Percentiles rank a stretch among this genome's conserved stretches.
phyloP scores from a whole-genome alignment of 2,329 filamentous ascomycete genomes.

The Harringtonia lauricola region DNA sequence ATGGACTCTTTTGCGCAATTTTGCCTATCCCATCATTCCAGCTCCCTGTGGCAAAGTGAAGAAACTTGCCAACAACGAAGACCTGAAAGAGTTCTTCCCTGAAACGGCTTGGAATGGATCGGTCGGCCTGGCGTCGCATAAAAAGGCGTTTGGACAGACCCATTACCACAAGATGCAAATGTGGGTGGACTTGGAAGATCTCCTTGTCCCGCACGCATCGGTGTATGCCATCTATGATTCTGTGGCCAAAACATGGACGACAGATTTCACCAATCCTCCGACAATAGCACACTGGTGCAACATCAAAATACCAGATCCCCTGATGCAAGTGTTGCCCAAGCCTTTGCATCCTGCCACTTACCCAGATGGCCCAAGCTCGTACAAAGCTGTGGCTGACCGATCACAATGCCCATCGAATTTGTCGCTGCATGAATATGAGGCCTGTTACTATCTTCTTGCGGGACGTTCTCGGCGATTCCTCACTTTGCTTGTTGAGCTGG shows the following conservation, averaged over 20 bases:
- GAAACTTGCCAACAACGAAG: conserved; percentile 4
- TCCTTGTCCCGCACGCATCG: conserved; percentile 35
- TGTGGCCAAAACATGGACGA: conserved; percentile 25
- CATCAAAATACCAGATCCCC: conserved; percentile 19
- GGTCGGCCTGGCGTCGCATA: conserved; percentile 3
- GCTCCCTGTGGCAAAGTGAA: neutral
- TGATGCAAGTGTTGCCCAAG: conserved; percentile 23
- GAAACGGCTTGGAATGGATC: neutral
- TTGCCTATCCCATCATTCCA: conserved; percentile 14
- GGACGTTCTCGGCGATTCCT: conserved; percentile 37
- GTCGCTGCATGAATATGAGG: conserved; percentile 39
- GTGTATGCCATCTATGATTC: conserved; percentile 36
- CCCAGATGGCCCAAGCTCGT: conserved; percentile 35
- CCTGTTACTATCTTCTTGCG: conserved; percentile 35
- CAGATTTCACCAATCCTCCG: conserved; percentile 15
- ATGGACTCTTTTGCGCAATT: conserved; percentile 22
- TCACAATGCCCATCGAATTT: conserved; percentile 32
- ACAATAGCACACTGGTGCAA: conserved; percentile 34
- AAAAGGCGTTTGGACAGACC: conserved; percentile 19
- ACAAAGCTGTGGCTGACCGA: conserved; percentile 39
- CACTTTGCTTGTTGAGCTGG: conserved; percentile 32
- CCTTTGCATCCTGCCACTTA: conserved; percentile 18
- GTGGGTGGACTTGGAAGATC: conserved; percentile 24
- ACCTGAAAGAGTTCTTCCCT: conserved; percentile 3
- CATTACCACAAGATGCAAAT: conserved; percentile 34